Base-by-base conservation (phyloP, 331 rosid genomes). In the Stylosanthes scabra region DNA sequence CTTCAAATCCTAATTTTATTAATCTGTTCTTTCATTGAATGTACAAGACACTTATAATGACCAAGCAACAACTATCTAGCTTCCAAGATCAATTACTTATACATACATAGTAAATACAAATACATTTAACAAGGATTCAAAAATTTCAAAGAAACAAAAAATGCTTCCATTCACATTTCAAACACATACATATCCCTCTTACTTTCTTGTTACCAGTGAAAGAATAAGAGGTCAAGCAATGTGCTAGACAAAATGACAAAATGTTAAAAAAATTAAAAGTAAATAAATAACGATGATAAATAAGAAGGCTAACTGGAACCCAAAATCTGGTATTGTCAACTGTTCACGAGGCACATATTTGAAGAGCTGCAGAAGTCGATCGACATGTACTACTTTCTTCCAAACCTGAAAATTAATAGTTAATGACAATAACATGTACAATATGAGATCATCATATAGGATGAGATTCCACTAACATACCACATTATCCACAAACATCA, bases 301-400 rank as follows among this genome's bases (percentile, higher is more conserved):
- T n/a, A n/a, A n/a, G n/a, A n/a, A n/a, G n/a, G n/a, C n/a, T n/a
- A n/a, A n/a, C n/a, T n/a, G n/a, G n/a, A 62, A 81, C n/a, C n/a
- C 97, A 47, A 92, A 92, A 80, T 92, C 97, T 0, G 96, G 97
- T 74, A 92, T 92, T 74, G 94, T 83, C 89, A 92, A 81, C 84
- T 92, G 94, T 85, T 92, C 97, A 4, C 96, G 97, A 42, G 97
- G 97, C 70, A 92, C 90, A 25, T 90, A 92, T 85, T 84, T 76
- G 86, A 92, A 92, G 79, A 92, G 90, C 83, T 92, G 97, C 69
- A 92, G 80, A 63, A 92, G 88, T 51, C 94, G 83, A 73, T 92
- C 96, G 4, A 86, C 88, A 39, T 92, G 88, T 64, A 88, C 96
- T 74, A 92, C 96, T 81, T 88, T 92, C 86, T 92, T 90, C 97